phyloP scores from a whole-genome alignment of 352 stramenopile species.

The Pythium vanterpoolii region DNA sequence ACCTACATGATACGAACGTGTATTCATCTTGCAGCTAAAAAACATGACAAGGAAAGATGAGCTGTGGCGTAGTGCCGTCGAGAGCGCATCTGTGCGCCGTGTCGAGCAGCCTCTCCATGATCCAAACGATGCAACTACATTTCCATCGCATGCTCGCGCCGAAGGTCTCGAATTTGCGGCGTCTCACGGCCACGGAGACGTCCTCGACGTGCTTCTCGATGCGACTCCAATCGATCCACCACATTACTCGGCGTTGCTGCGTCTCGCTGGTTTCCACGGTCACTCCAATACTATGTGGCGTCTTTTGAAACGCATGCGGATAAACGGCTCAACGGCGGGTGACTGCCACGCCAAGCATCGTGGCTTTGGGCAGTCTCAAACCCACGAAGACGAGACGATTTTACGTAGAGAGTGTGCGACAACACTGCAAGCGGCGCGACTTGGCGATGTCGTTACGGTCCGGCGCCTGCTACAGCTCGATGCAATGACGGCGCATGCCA shows the following conservation, averaged over 20 bases:
- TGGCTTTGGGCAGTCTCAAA: neutral
- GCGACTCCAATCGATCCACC: neutral
- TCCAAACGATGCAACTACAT: neutral
- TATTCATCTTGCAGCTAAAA: neutral
- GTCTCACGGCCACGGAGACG: neutral
- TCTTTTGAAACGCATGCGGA: neutral
- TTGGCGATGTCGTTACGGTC: neutral
- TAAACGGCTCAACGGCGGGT: neutral
- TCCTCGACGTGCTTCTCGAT: slow-evolving; percentile 3
- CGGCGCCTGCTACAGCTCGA: neutral
- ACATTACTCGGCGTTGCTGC: neutral
- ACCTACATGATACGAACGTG: neutral
- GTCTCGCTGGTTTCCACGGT: neutral
- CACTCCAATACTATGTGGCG: neutral
- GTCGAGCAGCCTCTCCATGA: neutral
- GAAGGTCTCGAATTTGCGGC: slow-evolving; percentile 2
- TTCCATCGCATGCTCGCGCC: neutral
- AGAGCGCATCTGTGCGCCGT: neutral
- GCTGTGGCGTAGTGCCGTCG: neutral
- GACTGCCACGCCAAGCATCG: neutral
- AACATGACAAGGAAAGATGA: neutral
- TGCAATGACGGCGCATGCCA: neutral
- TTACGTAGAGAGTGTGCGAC: neutral
- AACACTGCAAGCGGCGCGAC: neutral
- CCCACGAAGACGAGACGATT: neutral